Percentiles rank a stretch among this genome's conserved stretches.
Conservation (phyloP, 805 yeast species). For the Candida saitoana region DNA sequence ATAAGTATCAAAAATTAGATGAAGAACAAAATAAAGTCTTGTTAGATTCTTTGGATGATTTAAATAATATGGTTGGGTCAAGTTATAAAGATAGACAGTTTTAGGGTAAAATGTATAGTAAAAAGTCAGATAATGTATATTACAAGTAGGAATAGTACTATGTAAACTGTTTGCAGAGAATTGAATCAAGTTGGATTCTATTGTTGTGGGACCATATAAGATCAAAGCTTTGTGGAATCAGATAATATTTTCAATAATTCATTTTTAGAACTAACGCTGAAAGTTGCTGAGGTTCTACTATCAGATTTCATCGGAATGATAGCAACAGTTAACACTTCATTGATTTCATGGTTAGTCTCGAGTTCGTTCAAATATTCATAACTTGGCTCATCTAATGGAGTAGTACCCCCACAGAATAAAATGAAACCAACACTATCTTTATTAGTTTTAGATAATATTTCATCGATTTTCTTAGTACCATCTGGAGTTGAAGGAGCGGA, state of each 20-base stretch:
- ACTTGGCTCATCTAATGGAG: constrained; percentile 66
- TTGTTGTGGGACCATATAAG: neutral
- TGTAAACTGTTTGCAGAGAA: neutral
- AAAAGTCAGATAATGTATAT: neutral
- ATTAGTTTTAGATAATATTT: constrained; percentile 2
- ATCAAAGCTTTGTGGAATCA: neutral
- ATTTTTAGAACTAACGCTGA: constrained; percentile 64
- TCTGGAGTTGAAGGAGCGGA: neutral
- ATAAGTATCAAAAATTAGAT: constrained; percentile 39
- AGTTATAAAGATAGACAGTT: constrained; percentile 48
- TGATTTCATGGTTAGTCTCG: constrained; percentile 31
- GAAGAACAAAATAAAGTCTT: constrained; percentile 42
- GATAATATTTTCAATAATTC: constrained; percentile 42
- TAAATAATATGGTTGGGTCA: constrained; percentile 49
- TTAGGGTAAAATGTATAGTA: constrained; percentile 9
- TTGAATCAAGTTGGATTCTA: no score
- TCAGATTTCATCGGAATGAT: constrained; percentile 38
- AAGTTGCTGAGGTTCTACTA: constrained; percentile 55
- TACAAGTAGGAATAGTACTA: neutral
- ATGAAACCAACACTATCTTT: constrained; percentile 2
- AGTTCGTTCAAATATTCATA: constrained; percentile 51
- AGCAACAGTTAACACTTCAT: constrained; percentile 51
- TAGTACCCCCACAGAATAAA: constrained; percentile 61
- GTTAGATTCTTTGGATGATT: constrained; percentile 47
- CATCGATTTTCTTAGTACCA: constrained; percentile 5